phyloP scores from a whole-genome alignment of 164 flowering plant species.

The Vitis vinifera region ASM3070453v1 NC_081805.1:10141001-10141500 shows the following conservation, averaged over 20 bases:
- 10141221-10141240: slow-evolving; percentile 32
- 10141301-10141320: slow-evolving; percentile 19
- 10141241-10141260: slow-evolving; percentile 27
- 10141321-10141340: background rate
- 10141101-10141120: slow-evolving; percentile 9
- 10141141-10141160: slow-evolving; percentile 3
- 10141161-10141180: background rate
- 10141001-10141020: background rate
- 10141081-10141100: background rate
- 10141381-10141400: too few relatives aligned
- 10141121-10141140: slow-evolving; percentile 36
- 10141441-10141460: too few relatives aligned
- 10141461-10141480: too few relatives aligned
- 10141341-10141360: background rate
- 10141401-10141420: too few relatives aligned
- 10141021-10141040: background rate
- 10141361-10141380: background rate
- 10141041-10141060: background rate
- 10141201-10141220: slow-evolving; percentile 21
- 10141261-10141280: slow-evolving; percentile 28
- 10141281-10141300: slow-evolving; percentile 33
- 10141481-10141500: too few relatives aligned
- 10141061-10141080: too few relatives aligned
- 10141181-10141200: slow-evolving; percentile 16
- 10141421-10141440: too few relatives aligned